phyloP scores from a whole-genome alignment of 108 stramenopile genomes.

The Nannochloropsis salina region DNA sequence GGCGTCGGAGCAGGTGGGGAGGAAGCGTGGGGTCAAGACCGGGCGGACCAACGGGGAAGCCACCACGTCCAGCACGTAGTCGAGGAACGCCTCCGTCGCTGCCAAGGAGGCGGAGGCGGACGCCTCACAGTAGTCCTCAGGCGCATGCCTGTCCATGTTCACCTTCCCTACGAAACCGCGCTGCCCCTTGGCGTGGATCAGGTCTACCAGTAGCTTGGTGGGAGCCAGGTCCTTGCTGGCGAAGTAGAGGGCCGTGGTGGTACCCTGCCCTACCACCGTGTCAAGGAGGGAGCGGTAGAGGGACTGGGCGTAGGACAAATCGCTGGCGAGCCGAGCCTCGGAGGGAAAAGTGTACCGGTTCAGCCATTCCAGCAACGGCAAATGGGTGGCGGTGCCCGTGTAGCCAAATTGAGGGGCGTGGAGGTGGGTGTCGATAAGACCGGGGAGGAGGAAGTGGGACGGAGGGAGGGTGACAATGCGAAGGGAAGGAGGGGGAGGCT shows the following conservation, averaged over 20 bases:
- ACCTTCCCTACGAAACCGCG: conserved; percentile 61
- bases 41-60: conserved; percentile 42
- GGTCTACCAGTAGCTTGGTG: conserved; percentile 51
- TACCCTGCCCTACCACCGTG: conserved; percentile 46
- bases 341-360: conserved; percentile 61
- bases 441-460: conserved; percentile 19
- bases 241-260: conserved; percentile 58
- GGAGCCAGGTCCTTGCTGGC: conserved; percentile 54
- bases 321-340: conserved; percentile 40
- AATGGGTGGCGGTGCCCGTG: conserved; percentile 61
- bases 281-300: conserved; percentile 49
- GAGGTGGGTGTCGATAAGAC: conserved; percentile 43
- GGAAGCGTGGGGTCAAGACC: conserved; percentile 59
- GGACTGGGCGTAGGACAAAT: conserved; percentile 25
- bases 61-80: conserved; percentile 24
- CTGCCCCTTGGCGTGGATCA: conserved; percentile 42
- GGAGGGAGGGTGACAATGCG: neutral
- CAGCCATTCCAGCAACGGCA: conserved; percentile 60
- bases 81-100: conserved; percentile 49
- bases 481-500: too few species aligned
- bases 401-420: conserved; percentile 62
- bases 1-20: conserved; percentile 60
- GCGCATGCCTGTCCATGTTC: conserved; percentile 61
- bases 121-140: conserved; percentile 51
- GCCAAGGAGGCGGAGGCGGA: conserved; percentile 39